Evolutionary conservation across 305 asterid species (phyloP), one percentile per base, ranked within the genome.

Genomic region (Coffea humblotiana): DNA sequence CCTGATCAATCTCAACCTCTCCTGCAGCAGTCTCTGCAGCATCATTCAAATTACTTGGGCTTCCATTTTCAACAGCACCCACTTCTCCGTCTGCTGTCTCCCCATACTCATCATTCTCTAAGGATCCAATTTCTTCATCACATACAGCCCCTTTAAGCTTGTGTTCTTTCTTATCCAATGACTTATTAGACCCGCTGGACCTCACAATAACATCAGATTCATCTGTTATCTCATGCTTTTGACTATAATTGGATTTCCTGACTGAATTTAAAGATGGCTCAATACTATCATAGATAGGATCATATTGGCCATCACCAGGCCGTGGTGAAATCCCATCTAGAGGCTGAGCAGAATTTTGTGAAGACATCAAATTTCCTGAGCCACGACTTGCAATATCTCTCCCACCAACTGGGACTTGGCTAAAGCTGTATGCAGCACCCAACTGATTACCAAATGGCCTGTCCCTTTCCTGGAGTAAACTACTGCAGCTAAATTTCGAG

Each of bases 81-180:
- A 91, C 91, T 85, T 89, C 98, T 72, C 90, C 90, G 61, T 92
- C 99, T 61, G 95, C 95, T 19, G 95, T 94, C 92, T 94, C 99
- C 49, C 97, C 99, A 83, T 56, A 88, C 84, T 92, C 98, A 82
- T 94, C 97, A 80, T 88, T 86, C 78, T 90, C 94, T 64, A 82
- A 60, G 14, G 89, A 88, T 79, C 80, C 83, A 70, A 87, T 79
- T 32, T 76, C 79, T 69, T 90, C 89, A 76, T 85, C 72, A 77
- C 86, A 85, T 83, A 75, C 85, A 82, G 75, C 84, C 78, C 78
- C 83, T 84, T 84, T 90, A 80, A 82, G 88, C 80, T 82, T 87
- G 83, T 81, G 72, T 83, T 77, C 89, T 82, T 85, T 94, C 75
- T 82, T 65, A 82, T 86, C 84, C 78, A 84, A 82, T 73, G 85